Conservation (phyloP, 257 asterid species). For the Solanum dulcamara region DNA sequence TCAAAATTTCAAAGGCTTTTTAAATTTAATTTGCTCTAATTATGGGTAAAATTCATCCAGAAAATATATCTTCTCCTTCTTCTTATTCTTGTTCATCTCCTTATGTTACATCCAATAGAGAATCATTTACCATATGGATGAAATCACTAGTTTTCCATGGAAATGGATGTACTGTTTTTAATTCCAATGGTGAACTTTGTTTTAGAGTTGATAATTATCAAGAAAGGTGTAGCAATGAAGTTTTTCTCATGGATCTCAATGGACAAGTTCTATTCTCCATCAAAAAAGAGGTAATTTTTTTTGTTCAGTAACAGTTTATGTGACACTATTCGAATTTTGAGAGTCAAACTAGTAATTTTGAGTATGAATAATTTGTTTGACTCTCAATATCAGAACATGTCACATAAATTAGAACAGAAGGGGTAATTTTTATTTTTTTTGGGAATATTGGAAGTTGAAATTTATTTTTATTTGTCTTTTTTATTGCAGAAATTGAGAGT, state of each 20-base stretch:
- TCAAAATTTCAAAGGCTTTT: neutral
- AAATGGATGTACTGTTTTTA: slow-evolving; percentile 67
- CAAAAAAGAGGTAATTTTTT: slow-evolving; percentile 38
- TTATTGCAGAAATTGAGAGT: slow-evolving; percentile 29
- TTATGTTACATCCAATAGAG: slow-evolving; percentile 19
- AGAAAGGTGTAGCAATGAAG: slow-evolving; percentile 34
- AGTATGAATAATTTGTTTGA: neutral
- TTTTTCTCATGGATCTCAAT: slow-evolving; percentile 53
- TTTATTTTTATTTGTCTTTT: neutral
- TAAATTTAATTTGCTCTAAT: neutral
- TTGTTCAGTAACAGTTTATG: neutral
- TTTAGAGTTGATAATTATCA: slow-evolving; percentile 80
- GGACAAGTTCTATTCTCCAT: slow-evolving; percentile 64
- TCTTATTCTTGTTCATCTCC: neutral
- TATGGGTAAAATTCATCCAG: slow-evolving; percentile 62
- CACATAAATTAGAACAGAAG: neutral
- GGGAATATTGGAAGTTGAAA: neutral
- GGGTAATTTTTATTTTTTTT: neutral
- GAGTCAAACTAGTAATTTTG: neutral
- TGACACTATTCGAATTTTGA: neutral
- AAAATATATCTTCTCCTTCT: slow-evolving; percentile 1
- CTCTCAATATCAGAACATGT: neutral
- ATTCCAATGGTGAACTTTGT: slow-evolving; percentile 48
- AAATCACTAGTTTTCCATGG: slow-evolving; percentile 72
- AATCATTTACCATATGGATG: slow-evolving; percentile 72